phyloP scores from a whole-genome alignment of 345 rosid genomes.

The Citrus inodora region DNA sequence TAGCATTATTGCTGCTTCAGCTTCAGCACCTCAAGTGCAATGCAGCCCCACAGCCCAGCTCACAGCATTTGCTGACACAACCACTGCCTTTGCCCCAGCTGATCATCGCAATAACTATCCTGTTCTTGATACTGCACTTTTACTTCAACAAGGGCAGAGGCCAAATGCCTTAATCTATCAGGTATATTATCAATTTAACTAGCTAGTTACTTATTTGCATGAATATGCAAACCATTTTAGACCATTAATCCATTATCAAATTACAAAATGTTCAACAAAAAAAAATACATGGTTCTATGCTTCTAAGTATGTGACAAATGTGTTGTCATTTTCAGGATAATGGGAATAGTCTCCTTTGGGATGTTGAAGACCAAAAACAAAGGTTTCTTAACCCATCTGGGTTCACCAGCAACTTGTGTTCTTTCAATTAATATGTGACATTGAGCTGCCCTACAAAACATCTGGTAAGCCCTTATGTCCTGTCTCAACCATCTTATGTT shows the following conservation, averaged over 20 bases:
- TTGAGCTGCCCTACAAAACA: slow-evolving; percentile 39
- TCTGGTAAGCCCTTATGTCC: slow-evolving; percentile 34
- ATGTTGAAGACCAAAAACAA: slow-evolving; percentile 51
- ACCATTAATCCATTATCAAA: neutral
- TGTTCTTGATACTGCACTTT: slow-evolving; percentile 24
- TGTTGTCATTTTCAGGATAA: slow-evolving; percentile 42
- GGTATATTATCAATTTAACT: slow-evolving; percentile 6
- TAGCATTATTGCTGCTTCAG: slow-evolving; percentile 3
- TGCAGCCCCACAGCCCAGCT: slow-evolving; percentile 29
- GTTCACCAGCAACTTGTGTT: slow-evolving; percentile 50
- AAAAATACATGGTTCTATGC: neutral
- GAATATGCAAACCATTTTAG: neutral
- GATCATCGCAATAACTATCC: slow-evolving; percentile 25
- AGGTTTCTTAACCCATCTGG: slow-evolving; percentile 40
- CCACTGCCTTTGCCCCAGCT: slow-evolving; percentile 18
- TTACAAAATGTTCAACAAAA: neutral
- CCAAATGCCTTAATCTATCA: slow-evolving; percentile 20
- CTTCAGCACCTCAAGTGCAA: slow-evolving; percentile 18
- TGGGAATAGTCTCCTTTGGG: slow-evolving; percentile 37
- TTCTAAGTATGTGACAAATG: slow-evolving; percentile 14
- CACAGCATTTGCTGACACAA: slow-evolving; percentile 39
- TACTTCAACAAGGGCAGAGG: slow-evolving; percentile 32
- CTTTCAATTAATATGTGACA: slow-evolving; percentile 41
- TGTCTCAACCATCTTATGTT: slow-evolving; percentile 17
- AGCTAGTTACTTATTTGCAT: neutral